Evolutionary conservation across 208 protist genomes (phyloP).

Genomic region (Leishmania gerbilli): DNA sequence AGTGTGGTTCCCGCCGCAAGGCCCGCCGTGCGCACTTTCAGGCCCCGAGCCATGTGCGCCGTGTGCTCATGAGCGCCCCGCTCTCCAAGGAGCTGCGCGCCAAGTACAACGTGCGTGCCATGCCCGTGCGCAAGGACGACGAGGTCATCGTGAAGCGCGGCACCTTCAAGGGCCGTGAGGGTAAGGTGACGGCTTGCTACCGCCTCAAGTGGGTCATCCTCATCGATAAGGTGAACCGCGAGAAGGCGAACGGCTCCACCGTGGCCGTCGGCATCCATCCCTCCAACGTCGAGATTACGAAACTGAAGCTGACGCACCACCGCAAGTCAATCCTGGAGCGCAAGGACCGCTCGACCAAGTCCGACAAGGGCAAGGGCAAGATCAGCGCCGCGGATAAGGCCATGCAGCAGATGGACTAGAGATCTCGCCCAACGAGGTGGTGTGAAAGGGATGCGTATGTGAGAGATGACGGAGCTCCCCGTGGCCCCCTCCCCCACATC

Average conservation of each 20-base stretch:
- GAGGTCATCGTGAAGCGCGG: slow-evolving; percentile 98
- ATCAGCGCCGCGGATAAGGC: slow-evolving; percentile 90
- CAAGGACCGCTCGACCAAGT: slow-evolving; percentile 89
- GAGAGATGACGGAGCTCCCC: neutral
- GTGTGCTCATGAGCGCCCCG: slow-evolving; percentile 97
- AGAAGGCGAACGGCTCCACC: slow-evolving; percentile 97
- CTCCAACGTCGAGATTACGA: slow-evolving; percentile 99
- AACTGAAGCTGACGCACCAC: slow-evolving; percentile 99
- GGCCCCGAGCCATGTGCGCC: slow-evolving; percentile 95
- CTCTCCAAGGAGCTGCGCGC: slow-evolving; percentile 98
- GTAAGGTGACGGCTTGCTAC: slow-evolving; percentile 98
- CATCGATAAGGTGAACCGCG: slow-evolving; percentile 97
- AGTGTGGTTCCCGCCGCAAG: slow-evolving; percentile 96
- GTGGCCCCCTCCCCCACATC: neutral
- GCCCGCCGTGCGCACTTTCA: slow-evolving; percentile 99
- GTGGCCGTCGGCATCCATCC: slow-evolving; percentile 96
- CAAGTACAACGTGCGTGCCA: slow-evolving; percentile 98
- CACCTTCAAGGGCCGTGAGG: slow-evolving; percentile 95
- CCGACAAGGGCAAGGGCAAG: slow-evolving; percentile 93
- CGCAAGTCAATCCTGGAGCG: slow-evolving; percentile 97
- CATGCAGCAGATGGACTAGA: slow-evolving; percentile 94
- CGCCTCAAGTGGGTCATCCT: slow-evolving; percentile 99
- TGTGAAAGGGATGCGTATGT: neutral
- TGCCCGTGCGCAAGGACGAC: slow-evolving; percentile 99
- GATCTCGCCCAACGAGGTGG: neutral